Conservation (phyloP, 441 rosid genomes). For the Pelargonium myrrhifolium region DNA sequence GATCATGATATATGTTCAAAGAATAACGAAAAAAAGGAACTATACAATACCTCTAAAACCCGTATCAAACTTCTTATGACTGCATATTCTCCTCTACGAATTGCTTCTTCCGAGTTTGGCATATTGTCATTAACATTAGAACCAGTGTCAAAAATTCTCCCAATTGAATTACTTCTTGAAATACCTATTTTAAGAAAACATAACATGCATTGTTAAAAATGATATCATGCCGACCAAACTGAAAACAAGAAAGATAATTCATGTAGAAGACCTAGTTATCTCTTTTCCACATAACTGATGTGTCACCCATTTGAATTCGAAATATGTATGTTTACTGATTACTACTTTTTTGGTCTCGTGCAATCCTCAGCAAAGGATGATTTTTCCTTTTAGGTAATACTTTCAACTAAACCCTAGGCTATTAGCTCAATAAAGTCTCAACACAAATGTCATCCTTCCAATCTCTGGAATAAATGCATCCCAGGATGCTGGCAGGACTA, state of each 20-base stretch:
- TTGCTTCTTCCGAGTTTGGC: conserved; percentile 88
- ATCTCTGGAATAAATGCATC: neutral
- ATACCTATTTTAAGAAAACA: conserved; percentile 44
- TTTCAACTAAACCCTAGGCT: neutral
- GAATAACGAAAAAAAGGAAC: conserved; percentile 12
- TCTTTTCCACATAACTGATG: neutral
- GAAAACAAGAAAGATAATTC: neutral
- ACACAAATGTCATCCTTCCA: conserved; percentile 2
- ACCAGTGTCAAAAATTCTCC: conserved; percentile 67
- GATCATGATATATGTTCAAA: conserved; percentile 20
- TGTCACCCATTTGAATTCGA: neutral
- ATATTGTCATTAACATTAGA: conserved; percentile 52
- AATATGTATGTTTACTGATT: neutral
- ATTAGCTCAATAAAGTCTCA: neutral
- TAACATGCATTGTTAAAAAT: conserved; percentile 13
- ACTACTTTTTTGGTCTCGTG: neutral
- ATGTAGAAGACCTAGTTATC: conserved; percentile 2
- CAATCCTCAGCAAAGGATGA: conserved; percentile 4
- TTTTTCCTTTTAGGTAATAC: neutral
- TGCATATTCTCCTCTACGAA: conserved; percentile 91
- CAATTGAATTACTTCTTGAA: conserved; percentile 75
- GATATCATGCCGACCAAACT: neutral
- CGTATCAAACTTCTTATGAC: conserved; percentile 91
- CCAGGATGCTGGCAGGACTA: neutral
- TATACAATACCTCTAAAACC: conserved; percentile 74